Conservation (phyloP, 2,329 filamentous ascomycete genomes). For the Beauveria bassiana region DNA sequence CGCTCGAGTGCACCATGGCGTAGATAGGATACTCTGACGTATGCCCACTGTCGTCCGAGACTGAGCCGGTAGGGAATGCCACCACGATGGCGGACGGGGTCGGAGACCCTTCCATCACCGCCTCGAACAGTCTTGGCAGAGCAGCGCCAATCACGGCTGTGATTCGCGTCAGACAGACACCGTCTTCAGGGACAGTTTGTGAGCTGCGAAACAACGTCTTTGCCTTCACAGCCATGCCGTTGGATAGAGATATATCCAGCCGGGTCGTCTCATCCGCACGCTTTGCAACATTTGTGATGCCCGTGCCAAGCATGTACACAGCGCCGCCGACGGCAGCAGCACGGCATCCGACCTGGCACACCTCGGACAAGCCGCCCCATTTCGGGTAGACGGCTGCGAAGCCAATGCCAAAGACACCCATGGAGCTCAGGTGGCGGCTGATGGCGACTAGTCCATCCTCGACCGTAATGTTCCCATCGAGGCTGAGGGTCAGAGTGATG, state of each 20-base stretch:
- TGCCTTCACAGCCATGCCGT: conserved; percentile 49
- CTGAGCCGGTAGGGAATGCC: conserved; percentile 50
- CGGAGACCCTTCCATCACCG: conserved; percentile 65
- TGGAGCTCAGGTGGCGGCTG: conserved; percentile 72
- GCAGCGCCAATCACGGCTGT: conserved; percentile 63
- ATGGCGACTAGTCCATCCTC: conserved; percentile 64
- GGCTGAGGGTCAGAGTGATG: conserved; percentile 63
- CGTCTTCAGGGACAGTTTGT: conserved; percentile 21
- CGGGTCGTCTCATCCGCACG: conserved; percentile 16
- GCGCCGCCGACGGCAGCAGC: conserved; percentile 86
- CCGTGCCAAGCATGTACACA: conserved; percentile 77
- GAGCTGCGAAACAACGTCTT: conserved; percentile 42
- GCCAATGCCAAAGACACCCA: conserved; percentile 79
- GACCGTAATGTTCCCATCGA: conserved; percentile 55
- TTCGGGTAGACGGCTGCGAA: conserved; percentile 88
- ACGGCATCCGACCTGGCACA: conserved; percentile 85
- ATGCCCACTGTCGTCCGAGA: conserved; percentile 27
- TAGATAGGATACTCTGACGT: conserved; percentile 42
- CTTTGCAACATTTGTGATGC: conserved; percentile 37
- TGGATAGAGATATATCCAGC: conserved; percentile 46
- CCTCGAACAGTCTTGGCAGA: conserved; percentile 59
- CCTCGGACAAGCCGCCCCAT: conserved; percentile 84
- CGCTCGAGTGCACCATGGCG: conserved; percentile 70
- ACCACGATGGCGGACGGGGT: conserved; percentile 66
- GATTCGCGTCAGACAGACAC: conserved; percentile 44